Evolutionary conservation across 169 alveolate genomes (phyloP).

Genomic region (Miamiensis avidus): DNA sequence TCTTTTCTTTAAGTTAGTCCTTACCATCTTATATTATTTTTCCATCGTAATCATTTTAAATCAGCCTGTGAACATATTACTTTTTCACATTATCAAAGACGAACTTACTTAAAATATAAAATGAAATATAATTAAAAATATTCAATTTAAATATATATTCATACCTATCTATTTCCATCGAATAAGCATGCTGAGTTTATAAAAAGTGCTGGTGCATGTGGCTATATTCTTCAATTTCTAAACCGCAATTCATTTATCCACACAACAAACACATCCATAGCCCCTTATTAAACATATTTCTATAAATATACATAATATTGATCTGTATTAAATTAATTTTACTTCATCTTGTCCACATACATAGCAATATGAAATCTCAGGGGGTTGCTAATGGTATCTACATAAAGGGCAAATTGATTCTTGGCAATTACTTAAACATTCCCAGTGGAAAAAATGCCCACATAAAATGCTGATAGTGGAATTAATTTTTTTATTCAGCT

Average conservation of each 20-base stretch:
- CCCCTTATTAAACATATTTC: too few relatives aligned
- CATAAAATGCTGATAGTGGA: conserved; percentile 13
- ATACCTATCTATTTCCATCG: conserved; percentile 29
- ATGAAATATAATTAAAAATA: too few relatives aligned
- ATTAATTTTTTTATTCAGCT: background rate
- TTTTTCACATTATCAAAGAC: conserved; percentile 9
- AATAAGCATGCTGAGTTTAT: conserved; percentile 18
- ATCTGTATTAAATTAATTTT: too few relatives aligned
- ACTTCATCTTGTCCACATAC: conserved; percentile 19
- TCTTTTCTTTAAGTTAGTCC: background rate
- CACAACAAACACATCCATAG: conserved; percentile 10
- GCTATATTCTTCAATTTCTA: background rate
- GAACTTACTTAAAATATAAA: conserved; percentile 7
- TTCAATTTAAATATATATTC: too few relatives aligned
- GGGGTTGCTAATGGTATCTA: conserved; percentile 26
- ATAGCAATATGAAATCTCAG: conserved; percentile 1
- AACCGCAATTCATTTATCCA: conserved; percentile 16
- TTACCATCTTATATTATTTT: background rate
- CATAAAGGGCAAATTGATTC: conserved; percentile 20
- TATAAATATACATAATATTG: too few relatives aligned
- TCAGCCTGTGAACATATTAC: conserved; percentile 5
- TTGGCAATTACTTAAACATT: conserved; percentile 12
- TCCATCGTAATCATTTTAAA: conserved; percentile 10
- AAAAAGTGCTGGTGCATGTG: conserved; percentile 8
- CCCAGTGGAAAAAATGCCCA: conserved; percentile 14